Conservation (phyloP, 2,329 filamentous ascomycete genomes). For the Penicillium sp. region DNA sequence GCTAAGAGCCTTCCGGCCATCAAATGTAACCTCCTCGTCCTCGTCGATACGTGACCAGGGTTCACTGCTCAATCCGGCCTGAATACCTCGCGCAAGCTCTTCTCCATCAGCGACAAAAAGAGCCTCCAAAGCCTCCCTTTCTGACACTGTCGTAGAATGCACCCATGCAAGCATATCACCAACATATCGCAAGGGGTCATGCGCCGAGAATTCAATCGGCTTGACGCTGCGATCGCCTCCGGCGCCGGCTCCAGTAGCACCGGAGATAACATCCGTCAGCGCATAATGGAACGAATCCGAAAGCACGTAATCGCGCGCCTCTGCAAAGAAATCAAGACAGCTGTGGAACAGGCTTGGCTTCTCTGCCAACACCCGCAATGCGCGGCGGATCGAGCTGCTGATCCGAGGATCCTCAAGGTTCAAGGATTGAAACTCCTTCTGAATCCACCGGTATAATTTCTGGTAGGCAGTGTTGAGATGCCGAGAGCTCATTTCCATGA, state of each 20-base stretch:
- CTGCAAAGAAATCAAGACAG: constrained; percentile 90
- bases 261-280: constrained; percentile 72
- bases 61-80: constrained; percentile 79
- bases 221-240: constrained; percentile 70
- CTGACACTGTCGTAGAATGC: constrained; percentile 91
- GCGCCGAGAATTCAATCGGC: constrained; percentile 91
- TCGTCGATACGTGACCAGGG: constrained; percentile 76
- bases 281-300: constrained; percentile 90
- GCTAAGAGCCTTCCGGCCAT: constrained; percentile 80
- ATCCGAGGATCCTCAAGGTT: constrained; percentile 96
- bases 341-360: constrained; percentile 89
- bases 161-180: constrained; percentile 98
- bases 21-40: constrained; percentile 66
- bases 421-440: constrained; percentile 87
- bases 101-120: constrained; percentile 90
- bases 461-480: constrained; percentile 89
- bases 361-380: constrained; percentile 86
- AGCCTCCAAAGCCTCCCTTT: constrained; percentile 88
- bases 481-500: constrained; percentile 89
- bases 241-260: constrained; percentile 49
- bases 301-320: constrained; percentile 83
- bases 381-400: constrained; percentile 79
- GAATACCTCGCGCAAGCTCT: constrained; percentile 81
- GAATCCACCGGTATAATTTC: constrained; percentile 94
- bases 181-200: constrained; percentile 88